Conservation (phyloP, 805 yeast genomes). For the Vanderwaltozyma polyspora region DNA sequence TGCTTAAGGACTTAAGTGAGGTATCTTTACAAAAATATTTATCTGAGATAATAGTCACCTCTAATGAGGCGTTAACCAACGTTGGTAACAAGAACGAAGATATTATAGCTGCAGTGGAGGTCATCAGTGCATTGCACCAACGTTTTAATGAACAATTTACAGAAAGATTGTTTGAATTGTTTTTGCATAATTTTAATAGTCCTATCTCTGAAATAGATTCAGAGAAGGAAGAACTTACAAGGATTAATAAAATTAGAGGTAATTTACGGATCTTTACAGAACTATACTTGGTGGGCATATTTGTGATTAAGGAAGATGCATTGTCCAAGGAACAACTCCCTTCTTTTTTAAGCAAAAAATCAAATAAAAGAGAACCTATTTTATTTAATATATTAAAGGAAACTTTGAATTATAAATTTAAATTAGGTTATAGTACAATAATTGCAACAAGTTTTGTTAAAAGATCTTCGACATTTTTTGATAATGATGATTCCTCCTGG, state of each 20-base stretch:
- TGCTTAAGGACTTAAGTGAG: slow-evolving; percentile 50
- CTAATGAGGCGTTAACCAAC: slow-evolving; percentile 49
- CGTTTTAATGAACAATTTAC: slow-evolving; percentile 51
- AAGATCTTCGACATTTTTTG: slow-evolving; percentile 31
- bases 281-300: slow-evolving; percentile 45
- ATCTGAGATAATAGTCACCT: slow-evolving; percentile 52
- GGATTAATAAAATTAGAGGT: slow-evolving; percentile 34
- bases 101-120: slow-evolving; percentile 50
- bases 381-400: slow-evolving; percentile 36
- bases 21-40: slow-evolving; percentile 64
- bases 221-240: slow-evolving; percentile 36
- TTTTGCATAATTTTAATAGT: slow-evolving; percentile 32
- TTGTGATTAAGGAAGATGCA: slow-evolving; percentile 35
- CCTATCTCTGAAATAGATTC: slow-evolving; percentile 17
- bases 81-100: slow-evolving; percentile 43
- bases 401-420: slow-evolving; percentile 32
- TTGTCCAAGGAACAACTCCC: slow-evolving; percentile 34
- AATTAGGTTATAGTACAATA: slow-evolving; percentile 25
- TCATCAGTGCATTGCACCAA: slow-evolving; percentile 66
- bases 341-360: slow-evolving; percentile 29
- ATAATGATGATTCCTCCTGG: slow-evolving; percentile 19
- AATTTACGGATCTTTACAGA: slow-evolving; percentile 46
- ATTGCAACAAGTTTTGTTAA: slow-evolving; percentile 41
- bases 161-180: slow-evolving; percentile 33
- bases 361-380: slow-evolving; percentile 29